Evolutionary conservation across 2,329 filamentous ascomycete genomes (phyloP).

Genomic region (Alternaria dauci): DNA sequence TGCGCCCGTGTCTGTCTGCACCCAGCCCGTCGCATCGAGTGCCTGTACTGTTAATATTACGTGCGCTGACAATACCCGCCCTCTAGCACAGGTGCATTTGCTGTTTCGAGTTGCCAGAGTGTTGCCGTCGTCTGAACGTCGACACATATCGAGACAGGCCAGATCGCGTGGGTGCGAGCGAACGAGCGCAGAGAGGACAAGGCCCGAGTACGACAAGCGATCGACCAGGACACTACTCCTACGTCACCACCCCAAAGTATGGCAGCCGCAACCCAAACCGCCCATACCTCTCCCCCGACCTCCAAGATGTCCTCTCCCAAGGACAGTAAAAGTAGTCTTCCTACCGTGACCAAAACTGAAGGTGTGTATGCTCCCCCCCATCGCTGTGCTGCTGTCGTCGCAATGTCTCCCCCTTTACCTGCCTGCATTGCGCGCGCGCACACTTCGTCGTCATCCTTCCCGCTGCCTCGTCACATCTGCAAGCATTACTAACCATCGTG

Average conservation of each 20-base stretch:
- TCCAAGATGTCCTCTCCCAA: conserved; percentile 52
- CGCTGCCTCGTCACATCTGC: conserved; percentile 13
- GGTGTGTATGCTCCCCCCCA: conserved; percentile 36
- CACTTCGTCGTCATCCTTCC: conserved; percentile 23
- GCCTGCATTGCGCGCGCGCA: conserved; percentile 15
- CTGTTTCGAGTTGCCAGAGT: conserved; percentile 10
- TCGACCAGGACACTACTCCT: conserved; percentile 39
- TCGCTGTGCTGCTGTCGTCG: conserved; percentile 9
- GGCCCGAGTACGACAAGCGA: conserved; percentile 40
- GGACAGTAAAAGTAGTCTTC: conserved; percentile 47
- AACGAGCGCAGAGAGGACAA: conserved; percentile 32
- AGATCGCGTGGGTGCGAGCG: conserved; percentile 28
- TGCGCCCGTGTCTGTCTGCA: conserved; percentile 18
- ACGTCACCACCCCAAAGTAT: conserved; percentile 49
- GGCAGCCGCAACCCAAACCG: conserved; percentile 47
- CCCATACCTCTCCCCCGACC: conserved; percentile 46
- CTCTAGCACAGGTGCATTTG: conserved; percentile 15
- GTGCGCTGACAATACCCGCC: conserved; percentile 22
- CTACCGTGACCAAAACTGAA: conserved; percentile 45
- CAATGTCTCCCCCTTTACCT: neutral
- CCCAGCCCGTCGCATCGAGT: conserved; percentile 26
- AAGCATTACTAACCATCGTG: conserved; percentile 31
- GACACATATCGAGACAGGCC: conserved; percentile 24
- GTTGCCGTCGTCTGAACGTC: conserved; percentile 18
- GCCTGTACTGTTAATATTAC: conserved; percentile 11